Base-by-base conservation (phyloP, 1,284 basidiomycete species). In the Tremellales sp. region DNA sequence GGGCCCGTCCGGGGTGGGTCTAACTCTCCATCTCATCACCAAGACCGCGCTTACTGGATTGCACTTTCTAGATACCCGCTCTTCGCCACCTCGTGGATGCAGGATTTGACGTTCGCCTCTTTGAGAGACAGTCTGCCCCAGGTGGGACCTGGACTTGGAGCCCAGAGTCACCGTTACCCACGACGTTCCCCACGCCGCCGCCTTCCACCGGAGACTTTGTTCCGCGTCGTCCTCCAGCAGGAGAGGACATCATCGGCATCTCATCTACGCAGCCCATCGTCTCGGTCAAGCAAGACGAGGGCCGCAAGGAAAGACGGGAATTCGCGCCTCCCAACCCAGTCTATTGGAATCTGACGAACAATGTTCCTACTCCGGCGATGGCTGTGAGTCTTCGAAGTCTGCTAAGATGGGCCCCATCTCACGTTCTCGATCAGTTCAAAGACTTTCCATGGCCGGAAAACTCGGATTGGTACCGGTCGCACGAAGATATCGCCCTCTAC, bases 61-160 rank as follows among this genome's bases (percentile, higher is more conserved):
- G n/a, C n/a, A n/a, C n/a, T n/a, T n/a, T 5, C 25, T 16, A 44
- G 33, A 25, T 47, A 0, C 53, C 58, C 1, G 61, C 61, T 1
- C 53, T 54, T 26, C 40, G 52, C 25, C 63, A 60, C 18, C 55
- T 61, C 2, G 41, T 35, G n/a, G 63, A 65, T 43, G 56, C 54
- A 1, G 75, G 74, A 1, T 73, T 74, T 40, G 58, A 73, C 3
- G 76, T 77, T 21, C 68, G 68, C 16, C 47, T 77, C 5, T 78
- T 75, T 45, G 77, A 79, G 52, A 70, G 76, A 19, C 76, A 79
- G 48, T 44, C 60, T 18, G 44, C 60, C 0, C 71, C 75, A 0
- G 76, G 77, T 4, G 77, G 77, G 5, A 75, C 76, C 36, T 78
- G 77, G 77, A 75, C 75, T 50, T 78, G 56, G 58, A 69, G 68